A percentile compares a stretch with the other conserved stretches of the same genome.
These are phyloP conservation scores for Penicillium sp. DNA, from an alignment of 2,329 filamentous ascomycete species.

Conservation along the genomic window DNA sequence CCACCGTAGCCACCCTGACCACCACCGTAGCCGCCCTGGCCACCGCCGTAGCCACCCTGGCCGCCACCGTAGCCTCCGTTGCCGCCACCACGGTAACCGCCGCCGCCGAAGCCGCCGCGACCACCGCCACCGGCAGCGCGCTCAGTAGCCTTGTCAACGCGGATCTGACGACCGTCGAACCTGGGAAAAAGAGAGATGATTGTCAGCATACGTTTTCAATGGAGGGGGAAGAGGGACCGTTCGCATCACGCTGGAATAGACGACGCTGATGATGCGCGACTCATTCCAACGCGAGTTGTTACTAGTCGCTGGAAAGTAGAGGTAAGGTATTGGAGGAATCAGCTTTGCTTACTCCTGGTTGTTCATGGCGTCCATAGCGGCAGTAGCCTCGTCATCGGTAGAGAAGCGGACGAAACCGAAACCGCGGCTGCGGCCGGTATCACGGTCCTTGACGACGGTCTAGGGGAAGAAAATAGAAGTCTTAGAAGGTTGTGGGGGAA, in stretches of 20 bases:
- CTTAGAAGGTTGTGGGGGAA: background rate
- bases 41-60: conserved; percentile 7
- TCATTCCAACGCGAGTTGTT: background rate
- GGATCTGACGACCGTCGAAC: conserved; percentile 12
- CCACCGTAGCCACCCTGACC: conserved; percentile 4
- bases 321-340: background rate
- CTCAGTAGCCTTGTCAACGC: conserved; percentile 14
- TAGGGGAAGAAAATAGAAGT: background rate
- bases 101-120: conserved; percentile 5
- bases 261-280: background rate
- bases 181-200: background rate
- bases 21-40: conserved; percentile 5
- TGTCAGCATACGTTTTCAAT: background rate
- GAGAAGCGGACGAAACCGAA: conserved; percentile 15
- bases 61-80: conserved; percentile 5
- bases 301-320: background rate
- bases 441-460: conserved; percentile 16
- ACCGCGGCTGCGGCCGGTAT: conserved; percentile 14
- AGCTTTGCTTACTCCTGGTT: conserved; percentile 8
- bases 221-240: background rate
- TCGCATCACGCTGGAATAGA: background rate
- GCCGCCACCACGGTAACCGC: conserved; percentile 7
- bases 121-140: conserved; percentile 8
- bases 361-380: conserved; percentile 11
- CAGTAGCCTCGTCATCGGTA: conserved; percentile 11